phyloP scores from a whole-genome alignment of 2,329 filamentous ascomycete genomes.

The Coniochaeta hoffmannii region DNA sequence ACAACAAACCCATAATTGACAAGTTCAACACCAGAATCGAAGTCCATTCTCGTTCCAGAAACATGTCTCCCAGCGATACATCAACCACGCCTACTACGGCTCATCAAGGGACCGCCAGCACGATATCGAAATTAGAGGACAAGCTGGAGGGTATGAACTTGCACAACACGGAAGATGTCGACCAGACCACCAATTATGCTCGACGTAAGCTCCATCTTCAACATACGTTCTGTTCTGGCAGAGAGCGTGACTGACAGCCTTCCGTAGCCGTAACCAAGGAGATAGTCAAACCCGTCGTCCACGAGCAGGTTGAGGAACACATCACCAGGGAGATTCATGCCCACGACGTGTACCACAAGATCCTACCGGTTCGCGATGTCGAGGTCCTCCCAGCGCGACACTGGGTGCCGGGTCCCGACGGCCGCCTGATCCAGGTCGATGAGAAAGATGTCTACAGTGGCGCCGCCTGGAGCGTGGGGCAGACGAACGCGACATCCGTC shows the following conservation, averaged over 20 bases:
- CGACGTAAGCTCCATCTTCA: conserved; percentile 12
- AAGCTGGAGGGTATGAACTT: not conserved
- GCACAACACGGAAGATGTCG: conserved; percentile 3
- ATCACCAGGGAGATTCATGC: conserved; percentile 26
- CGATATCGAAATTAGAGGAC: not conserved
- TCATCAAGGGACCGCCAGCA: not conserved
- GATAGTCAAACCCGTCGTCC: conserved; percentile 16
- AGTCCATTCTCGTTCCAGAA: not conserved
- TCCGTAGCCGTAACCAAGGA: conserved; percentile 23
- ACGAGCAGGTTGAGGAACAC: conserved; percentile 19
- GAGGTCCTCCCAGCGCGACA: conserved; percentile 25
- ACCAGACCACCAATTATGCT: conserved; percentile 6
- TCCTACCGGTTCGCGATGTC: conserved; percentile 23
- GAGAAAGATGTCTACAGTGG: conserved; percentile 8
- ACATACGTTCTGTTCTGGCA: not conserved
- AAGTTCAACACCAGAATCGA: not conserved
- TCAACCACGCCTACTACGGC: not conserved
- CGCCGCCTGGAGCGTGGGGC: not conserved
- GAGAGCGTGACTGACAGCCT: not conserved
- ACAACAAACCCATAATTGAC: not conserved
- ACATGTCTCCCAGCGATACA: not conserved
- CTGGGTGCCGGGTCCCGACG: conserved; percentile 15
- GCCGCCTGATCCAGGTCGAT: conserved; percentile 12
- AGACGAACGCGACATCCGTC: not conserved
- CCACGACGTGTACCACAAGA: conserved; percentile 23